Evolutionary conservation across 192 early-diverging fungal species (phyloP).

Genomic region (Funneliformis mosseae): DNA sequence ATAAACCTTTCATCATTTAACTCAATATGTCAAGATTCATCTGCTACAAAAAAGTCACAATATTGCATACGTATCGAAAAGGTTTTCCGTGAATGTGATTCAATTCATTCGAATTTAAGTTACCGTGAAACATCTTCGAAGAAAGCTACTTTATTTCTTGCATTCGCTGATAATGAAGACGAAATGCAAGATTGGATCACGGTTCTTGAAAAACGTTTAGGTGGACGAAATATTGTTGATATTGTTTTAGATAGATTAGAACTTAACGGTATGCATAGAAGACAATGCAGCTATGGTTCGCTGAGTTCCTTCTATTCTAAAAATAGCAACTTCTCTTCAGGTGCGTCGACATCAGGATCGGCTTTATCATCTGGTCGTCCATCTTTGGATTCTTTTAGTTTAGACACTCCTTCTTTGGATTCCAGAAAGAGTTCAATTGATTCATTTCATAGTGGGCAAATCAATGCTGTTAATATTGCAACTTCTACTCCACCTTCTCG

Average conservation of each 20-base stretch:
- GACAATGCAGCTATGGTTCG: conserved; percentile 29
- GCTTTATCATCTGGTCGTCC: conserved; percentile 29
- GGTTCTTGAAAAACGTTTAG: conserved; percentile 18
- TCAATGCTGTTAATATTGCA: neutral
- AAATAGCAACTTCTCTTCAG: conserved; percentile 8
- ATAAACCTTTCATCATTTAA: conserved; percentile 23
- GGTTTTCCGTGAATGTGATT: conserved; percentile 11
- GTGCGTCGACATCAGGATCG: conserved; percentile 1
- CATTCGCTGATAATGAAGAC: conserved; percentile 25
- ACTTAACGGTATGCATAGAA: conserved; percentile 7
- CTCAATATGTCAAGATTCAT: conserved; percentile 19
- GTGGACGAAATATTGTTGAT: conserved; percentile 36
- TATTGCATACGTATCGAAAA: conserved; percentile 35
- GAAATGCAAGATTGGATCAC: conserved; percentile 31
- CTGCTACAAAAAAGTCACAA: conserved; percentile 27
- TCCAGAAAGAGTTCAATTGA: conserved; percentile 34
- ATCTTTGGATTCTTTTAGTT: conserved; percentile 29
- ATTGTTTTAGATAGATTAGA: conserved; percentile 35
- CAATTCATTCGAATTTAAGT: conserved; percentile 10
- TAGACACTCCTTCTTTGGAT: conserved; percentile 31
- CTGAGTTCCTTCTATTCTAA: conserved; percentile 30
- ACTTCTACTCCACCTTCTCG: neutral
- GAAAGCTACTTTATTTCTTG: conserved; percentile 14
- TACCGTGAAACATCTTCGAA: conserved; percentile 9
- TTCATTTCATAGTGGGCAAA: conserved; percentile 20